Conservation (phyloP, 2,329 filamentous ascomycete species). For the Pseudogymnoascus sp. region DNA sequence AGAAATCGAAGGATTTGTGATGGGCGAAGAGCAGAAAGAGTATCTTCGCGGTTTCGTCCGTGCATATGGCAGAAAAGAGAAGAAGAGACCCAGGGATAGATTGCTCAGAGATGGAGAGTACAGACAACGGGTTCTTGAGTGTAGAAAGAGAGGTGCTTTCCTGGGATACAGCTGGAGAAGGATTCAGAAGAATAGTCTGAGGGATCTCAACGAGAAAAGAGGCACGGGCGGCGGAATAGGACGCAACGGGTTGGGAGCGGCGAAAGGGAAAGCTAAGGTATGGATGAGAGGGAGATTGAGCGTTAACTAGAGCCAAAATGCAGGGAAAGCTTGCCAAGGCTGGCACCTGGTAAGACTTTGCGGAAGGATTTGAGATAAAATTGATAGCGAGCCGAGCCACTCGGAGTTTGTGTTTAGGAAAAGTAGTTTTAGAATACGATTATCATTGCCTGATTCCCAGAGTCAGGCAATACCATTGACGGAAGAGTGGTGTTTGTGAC, state of each 20-base stretch:
- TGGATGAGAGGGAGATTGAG: constrained; percentile 9
- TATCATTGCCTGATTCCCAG: neutral
- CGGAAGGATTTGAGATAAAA: neutral
- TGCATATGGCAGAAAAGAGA: constrained; percentile 46
- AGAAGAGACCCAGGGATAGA: constrained; percentile 75
- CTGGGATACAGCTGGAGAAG: constrained; percentile 80
- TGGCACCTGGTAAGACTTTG: neutral
- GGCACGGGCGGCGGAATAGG: neutral
- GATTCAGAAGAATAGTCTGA: constrained; percentile 22
- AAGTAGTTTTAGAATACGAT: neutral
- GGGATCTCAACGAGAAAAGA: neutral
- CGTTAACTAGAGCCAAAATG: neutral
- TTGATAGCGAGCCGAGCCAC: neutral
- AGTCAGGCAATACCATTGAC: neutral
- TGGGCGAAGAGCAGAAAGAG: constrained; percentile 27
- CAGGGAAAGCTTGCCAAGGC: neutral
- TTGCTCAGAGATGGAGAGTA: constrained; percentile 65
- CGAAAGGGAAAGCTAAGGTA: neutral
- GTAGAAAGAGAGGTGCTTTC: constrained; percentile 77
- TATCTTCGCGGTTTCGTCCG: constrained; percentile 28
- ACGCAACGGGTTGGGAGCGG: neutral
- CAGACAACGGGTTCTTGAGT: constrained; percentile 61
- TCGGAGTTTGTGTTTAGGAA: neutral
- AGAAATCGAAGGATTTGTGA: constrained; percentile 26
- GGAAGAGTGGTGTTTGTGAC: neutral